Evolutionary conservation across 139 green algal species (phyloP), one percentile per base, ranked within the genome.

Genomic region (Coelastrella sp.): DNA sequence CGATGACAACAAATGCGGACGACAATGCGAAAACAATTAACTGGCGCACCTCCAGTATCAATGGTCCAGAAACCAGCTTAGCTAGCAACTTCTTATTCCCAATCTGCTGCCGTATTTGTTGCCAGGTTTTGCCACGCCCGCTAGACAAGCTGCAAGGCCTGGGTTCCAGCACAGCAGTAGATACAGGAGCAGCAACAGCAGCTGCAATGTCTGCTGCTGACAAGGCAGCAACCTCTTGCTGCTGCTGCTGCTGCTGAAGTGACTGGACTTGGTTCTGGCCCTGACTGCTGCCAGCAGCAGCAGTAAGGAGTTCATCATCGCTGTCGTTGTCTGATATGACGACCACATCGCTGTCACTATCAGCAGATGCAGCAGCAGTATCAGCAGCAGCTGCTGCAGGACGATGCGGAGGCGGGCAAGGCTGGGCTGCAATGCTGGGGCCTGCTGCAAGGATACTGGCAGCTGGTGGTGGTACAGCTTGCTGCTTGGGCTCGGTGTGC

Each of bases 211-310:
- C 68, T 32, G 4, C 74, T 7, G 74, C 74, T 80, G 74, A 59
- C 74, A 57, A 11, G 17, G 71, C 71, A 11, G 17, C 14, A 22
- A 5, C 23, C 4, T 80, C 22, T 23, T 80, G 74, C 74, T 80
- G 74, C 74, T 80, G 73, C 73, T 80, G 73, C 20, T 80, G n/a
- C n/a, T 80, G 68, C 68, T 80, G 74, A 22, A 58, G 74, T 7
- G 57, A 17, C 74, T 80, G 74, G 23, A 14, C 6, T 57, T 57
- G 16, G 13, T n/a, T 11, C 16, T 32, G 71, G 71, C 6, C 71
- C 6, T 11, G 6, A 22, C 17, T 80, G 74, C 23, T 58, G 74
- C 23, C 22, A 58, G 22, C 22, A 58, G 74, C 22, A 80, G 74
- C 74, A 7, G n/a, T 14, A 58, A 17, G 74, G n/a, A 19, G 23